These are phyloP conservation scores for Metarhizium sp. DNA, from an alignment of 2,329 filamentous ascomycete genomes.

Conservation along the genomic window DNA sequence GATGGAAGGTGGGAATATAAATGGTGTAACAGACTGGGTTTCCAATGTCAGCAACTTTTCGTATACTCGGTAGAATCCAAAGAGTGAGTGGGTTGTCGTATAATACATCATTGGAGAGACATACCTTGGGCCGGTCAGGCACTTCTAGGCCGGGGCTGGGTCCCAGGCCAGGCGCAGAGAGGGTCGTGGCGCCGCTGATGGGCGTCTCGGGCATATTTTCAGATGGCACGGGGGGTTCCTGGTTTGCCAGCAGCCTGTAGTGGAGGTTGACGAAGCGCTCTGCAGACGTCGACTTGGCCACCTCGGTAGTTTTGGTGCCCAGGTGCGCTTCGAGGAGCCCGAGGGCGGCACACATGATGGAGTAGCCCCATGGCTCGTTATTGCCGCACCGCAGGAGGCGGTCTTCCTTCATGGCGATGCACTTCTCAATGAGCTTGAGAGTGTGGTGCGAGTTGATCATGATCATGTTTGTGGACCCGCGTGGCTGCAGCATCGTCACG, in stretches of 20 bases:
- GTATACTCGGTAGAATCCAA: no score
- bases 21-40: slow-evolving; percentile 31
- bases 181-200: slow-evolving; percentile 12
- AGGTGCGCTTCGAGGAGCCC: slow-evolving; percentile 51
- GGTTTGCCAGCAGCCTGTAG: slow-evolving; percentile 45
- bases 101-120: slow-evolving; percentile 6
- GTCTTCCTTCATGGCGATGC: slow-evolving; percentile 51
- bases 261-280: slow-evolving; percentile 51
- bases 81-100: no score
- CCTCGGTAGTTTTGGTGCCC: slow-evolving; percentile 45
- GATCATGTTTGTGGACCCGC: slow-evolving; percentile 50
- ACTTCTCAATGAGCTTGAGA: slow-evolving; percentile 51
- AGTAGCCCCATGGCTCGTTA: slow-evolving; percentile 56
- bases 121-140: slow-evolving; percentile 30
- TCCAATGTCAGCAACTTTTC: slow-evolving; percentile 16
- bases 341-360: slow-evolving; percentile 51
- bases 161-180: slow-evolving; percentile 15
- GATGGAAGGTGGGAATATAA: slow-evolving; percentile 27
- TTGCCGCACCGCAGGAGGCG: slow-evolving; percentile 51
- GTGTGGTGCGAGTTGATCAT: slow-evolving; percentile 53
- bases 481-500: slow-evolving; percentile 51
- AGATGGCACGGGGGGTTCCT: slow-evolving; percentile 34
- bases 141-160: slow-evolving; percentile 23
- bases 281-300: slow-evolving; percentile 48
- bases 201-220: slow-evolving; percentile 16